Evolutionary conservation across 495 filamentous ascomycete genomes (phyloP).

Genomic region (Penicillium coffeae): DNA sequence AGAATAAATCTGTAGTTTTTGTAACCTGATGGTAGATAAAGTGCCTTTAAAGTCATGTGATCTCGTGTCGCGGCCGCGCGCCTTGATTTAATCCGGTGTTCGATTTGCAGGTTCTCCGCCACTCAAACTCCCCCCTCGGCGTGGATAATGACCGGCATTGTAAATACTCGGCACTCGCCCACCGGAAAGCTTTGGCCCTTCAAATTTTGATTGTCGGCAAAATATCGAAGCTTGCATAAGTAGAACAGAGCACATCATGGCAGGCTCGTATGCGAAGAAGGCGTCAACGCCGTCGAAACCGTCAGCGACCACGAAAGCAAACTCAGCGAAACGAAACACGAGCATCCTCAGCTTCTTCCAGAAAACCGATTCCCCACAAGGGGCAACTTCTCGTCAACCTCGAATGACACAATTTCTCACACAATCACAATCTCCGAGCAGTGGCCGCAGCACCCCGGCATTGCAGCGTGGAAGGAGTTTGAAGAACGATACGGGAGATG

Average conservation of each 20-base stretch:
- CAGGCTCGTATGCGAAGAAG: constrained; percentile 21
- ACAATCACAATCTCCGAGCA: constrained; percentile 17
- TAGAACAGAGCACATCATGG: constrained; percentile 12
- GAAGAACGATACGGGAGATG: constrained; percentile 23
- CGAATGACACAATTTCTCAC: constrained; percentile 43
- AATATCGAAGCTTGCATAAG: not conserved
- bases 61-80: constrained; percentile 35
- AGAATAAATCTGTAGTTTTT: not conserved
- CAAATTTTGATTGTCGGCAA: not conserved
- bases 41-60: constrained; percentile 40
- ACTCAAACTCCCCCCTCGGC: not conserved
- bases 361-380: constrained; percentile 54
- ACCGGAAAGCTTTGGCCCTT: too few relatives aligned
- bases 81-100: constrained; percentile 4
- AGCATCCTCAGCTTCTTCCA: constrained; percentile 83
- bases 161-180: constrained; percentile 5
- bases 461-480: constrained; percentile 10
- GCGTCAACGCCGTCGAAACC: constrained; percentile 28
- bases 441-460: constrained; percentile 17
- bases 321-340: constrained; percentile 52
- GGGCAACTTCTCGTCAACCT: constrained; percentile 31
- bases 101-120: not conserved
- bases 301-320: constrained; percentile 2
- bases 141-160: not conserved
- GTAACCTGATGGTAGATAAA: too few relatives aligned